Conservation (phyloP, 805 yeast genomes). For the Saccharomycopsis javanensis region DNA sequence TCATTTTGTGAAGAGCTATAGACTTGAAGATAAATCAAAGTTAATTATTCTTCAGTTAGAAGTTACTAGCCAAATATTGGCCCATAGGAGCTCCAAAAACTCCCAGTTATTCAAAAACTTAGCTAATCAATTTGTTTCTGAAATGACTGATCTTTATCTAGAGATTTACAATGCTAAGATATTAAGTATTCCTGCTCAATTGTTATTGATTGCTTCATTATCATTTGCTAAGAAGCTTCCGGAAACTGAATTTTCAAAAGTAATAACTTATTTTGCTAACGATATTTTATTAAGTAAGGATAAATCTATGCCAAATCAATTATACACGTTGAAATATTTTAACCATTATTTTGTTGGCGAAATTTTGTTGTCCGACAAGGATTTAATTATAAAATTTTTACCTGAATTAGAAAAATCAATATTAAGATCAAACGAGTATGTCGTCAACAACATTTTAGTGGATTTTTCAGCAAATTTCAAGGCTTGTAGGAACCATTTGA, state of each 20-base stretch:
- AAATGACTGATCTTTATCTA: background rate
- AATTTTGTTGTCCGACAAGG: constrained; percentile 29
- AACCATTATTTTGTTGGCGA: constrained; percentile 30
- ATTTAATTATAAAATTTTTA: constrained; percentile 32
- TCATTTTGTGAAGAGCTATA: constrained; percentile 1
- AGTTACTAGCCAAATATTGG: constrained; percentile 2
- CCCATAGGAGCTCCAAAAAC: background rate
- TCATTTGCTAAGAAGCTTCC: background rate
- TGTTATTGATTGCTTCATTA: constrained; percentile 6
- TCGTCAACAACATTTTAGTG: constrained; percentile 47
- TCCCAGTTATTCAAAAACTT: background rate
- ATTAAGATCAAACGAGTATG: constrained; percentile 67
- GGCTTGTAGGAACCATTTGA: constrained; percentile 19
- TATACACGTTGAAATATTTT: constrained; percentile 31
- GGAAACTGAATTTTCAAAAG: background rate
- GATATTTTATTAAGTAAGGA: constrained; percentile 39
- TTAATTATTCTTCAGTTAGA: constrained; percentile 7
- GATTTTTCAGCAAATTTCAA: constrained; percentile 30
- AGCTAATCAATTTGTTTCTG: background rate
- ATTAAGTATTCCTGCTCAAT: constrained; percentile 5
- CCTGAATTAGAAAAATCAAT: constrained; percentile 67
- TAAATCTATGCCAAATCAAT: constrained; percentile 35
- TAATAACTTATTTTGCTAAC: constrained; percentile 25
- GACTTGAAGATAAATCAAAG: background rate
- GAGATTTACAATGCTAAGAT: background rate